phyloP scores from a whole-genome alignment of 177 flowering plant genomes.

The Telopea speciosissima region DNA sequence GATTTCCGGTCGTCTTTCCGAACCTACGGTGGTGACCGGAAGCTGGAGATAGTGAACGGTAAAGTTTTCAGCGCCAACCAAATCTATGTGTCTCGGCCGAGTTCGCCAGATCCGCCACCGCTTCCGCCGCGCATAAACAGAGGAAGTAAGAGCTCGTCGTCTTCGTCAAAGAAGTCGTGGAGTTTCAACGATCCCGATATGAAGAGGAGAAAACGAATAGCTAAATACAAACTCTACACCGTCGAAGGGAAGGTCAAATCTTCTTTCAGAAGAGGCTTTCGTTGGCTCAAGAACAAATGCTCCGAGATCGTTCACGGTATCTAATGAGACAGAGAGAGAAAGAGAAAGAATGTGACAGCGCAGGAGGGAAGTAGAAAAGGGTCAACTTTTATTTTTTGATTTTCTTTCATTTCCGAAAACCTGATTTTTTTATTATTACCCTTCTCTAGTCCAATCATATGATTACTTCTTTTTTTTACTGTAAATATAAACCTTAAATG shows the following conservation, averaged over 20 bases:
- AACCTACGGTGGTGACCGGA: slow-evolving; percentile 13
- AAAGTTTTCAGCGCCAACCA: slow-evolving; percentile 18
- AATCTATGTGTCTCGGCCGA: neutral
- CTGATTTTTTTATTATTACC: too few relatives aligned
- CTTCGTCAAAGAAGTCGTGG: slow-evolving; percentile 15
- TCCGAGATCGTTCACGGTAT: slow-evolving; percentile 26
- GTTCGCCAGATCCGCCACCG: slow-evolving; percentile 6
- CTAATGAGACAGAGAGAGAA: neutral
- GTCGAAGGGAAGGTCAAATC: slow-evolving; percentile 41
- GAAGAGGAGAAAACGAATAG: slow-evolving; percentile 39
- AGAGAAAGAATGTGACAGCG: neutral
- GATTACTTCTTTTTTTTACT: too few relatives aligned
- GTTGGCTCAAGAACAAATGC: slow-evolving; percentile 56
- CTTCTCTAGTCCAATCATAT: too few relatives aligned
- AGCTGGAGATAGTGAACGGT: slow-evolving; percentile 19
- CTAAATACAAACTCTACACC: slow-evolving; percentile 37
- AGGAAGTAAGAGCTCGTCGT: neutral
- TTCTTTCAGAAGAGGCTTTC: slow-evolving; percentile 29
- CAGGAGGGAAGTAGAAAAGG: too few relatives aligned
- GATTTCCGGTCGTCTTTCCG: slow-evolving; percentile 11
- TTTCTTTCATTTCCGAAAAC: too few relatives aligned
- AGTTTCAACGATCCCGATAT: slow-evolving; percentile 28
- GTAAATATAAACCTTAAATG: too few relatives aligned
- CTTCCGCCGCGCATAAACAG: neutral
- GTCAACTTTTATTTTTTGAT: too few relatives aligned